These are phyloP conservation scores for Nothophaeocryptopus gaeumannii DNA, from an alignment of 2,329 filamentous ascomycete species.

Conservation along the genomic window DNA sequence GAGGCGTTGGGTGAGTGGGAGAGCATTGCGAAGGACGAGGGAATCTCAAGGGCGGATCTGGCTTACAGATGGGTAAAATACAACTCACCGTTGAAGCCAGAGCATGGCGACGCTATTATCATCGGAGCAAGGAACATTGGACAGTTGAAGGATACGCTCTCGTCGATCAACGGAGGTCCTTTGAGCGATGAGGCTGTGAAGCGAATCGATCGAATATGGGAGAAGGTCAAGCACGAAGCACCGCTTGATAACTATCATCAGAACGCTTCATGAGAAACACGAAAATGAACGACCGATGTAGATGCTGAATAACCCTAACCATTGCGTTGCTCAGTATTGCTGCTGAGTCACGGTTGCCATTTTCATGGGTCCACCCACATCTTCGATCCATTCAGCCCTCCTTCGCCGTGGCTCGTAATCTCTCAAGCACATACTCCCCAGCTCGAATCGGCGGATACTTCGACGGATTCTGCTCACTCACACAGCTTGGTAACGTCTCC, in stretches of 20 bases:
- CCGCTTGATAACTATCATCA: conserved; percentile 35
- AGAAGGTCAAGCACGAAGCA: conserved; percentile 36
- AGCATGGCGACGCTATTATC: conserved; percentile 43
- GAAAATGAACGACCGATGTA: no score
- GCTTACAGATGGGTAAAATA: conserved; percentile 47
- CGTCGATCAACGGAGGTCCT: conserved; percentile 32
- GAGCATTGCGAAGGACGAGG: conserved; percentile 41
- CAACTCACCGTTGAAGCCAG: conserved; percentile 37
- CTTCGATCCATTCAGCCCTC: background rate
- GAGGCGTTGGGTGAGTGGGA: conserved; percentile 41
- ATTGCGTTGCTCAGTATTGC: no score
- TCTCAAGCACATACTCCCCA: conserved; percentile 40
- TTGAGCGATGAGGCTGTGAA: conserved; percentile 32
- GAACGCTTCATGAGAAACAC: no score
- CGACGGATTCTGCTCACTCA: conserved; percentile 31
- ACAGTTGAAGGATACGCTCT: conserved; percentile 36
- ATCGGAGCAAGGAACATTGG: conserved; percentile 37
- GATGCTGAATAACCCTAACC: no score
- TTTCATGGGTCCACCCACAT: no score
- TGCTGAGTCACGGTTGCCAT: no score
- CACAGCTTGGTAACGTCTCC: conserved; percentile 32
- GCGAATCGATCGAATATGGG: conserved; percentile 37
- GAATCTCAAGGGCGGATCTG: conserved; percentile 37
- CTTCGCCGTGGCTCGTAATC: conserved; percentile 23
- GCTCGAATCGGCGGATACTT: conserved; percentile 37